phyloP scores from a whole-genome alignment of 805 yeast species.

The Lachancea thermotolerans region DNA sequence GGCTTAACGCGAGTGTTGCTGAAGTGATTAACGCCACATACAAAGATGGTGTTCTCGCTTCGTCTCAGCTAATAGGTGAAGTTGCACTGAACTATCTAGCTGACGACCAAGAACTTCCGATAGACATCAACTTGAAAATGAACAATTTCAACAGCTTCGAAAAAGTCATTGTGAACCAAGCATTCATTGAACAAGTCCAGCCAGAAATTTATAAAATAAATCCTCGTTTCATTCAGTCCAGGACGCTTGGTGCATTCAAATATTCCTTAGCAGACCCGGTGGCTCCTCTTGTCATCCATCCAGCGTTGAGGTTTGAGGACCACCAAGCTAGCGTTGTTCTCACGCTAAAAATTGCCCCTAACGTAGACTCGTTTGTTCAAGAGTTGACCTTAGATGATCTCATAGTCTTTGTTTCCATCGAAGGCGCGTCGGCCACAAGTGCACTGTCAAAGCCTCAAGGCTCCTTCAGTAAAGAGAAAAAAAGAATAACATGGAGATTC shows the following conservation, averaged over 20 bases:
- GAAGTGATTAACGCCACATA: constrained; percentile 74
- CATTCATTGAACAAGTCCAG: constrained; percentile 46
- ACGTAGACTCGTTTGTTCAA: constrained; percentile 31
- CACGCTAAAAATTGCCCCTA: constrained; percentile 40
- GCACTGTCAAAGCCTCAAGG: constrained; percentile 93
- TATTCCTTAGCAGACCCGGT: constrained; percentile 50
- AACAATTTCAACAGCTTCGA: constrained; percentile 38
- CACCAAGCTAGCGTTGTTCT: constrained; percentile 82
- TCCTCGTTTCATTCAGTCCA: constrained; percentile 47
- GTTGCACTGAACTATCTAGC: constrained; percentile 67
- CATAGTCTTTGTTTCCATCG: constrained; percentile 46
- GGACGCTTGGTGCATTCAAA: constrained; percentile 75
- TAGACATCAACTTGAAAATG: constrained; percentile 38
- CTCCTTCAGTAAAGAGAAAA: constrained; percentile 77
- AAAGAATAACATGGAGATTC: constrained; percentile 82
- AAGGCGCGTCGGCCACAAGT: constrained; percentile 54
- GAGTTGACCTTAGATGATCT: constrained; percentile 31
- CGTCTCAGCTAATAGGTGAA: constrained; percentile 73
- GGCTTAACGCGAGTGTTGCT: constrained; percentile 77
- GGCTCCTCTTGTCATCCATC: constrained; percentile 67
- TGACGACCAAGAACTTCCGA: constrained; percentile 32
- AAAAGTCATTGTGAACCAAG: constrained; percentile 45
- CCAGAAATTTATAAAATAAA: constrained; percentile 38
- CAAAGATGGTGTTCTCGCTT: constrained; percentile 55
- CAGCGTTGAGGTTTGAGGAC: constrained; percentile 85